Evolutionary conservation across 2,329 filamentous ascomycete species (phyloP).

Genomic region (Sporothrix brunneoviolacea): DNA sequence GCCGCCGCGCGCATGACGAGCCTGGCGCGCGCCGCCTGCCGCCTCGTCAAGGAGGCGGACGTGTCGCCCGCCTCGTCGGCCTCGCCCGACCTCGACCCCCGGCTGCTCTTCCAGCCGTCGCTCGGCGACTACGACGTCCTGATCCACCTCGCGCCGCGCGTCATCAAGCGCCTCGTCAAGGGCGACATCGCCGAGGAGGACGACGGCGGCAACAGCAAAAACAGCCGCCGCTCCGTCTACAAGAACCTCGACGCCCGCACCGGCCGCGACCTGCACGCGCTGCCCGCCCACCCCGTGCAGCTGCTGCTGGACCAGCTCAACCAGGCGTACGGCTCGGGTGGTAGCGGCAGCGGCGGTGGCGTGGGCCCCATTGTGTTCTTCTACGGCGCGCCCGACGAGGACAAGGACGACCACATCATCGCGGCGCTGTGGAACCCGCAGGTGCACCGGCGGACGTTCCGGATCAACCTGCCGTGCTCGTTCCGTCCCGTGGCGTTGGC

Average conservation of each 20-base stretch:
- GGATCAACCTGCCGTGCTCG: slow-evolving; percentile 63
- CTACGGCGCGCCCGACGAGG: slow-evolving; percentile 49
- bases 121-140: slow-evolving; percentile 78
- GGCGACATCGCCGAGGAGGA: slow-evolving; percentile 28
- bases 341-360: slow-evolving; percentile 4
- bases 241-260: slow-evolving; percentile 70
- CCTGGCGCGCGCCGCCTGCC: slow-evolving; percentile 69
- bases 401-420: slow-evolving; percentile 41
- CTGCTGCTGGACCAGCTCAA: slow-evolving; percentile 63
- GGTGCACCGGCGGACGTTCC: slow-evolving; percentile 54
- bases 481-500: slow-evolving; percentile 43
- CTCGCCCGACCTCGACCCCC: slow-evolving; percentile 42
- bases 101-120: slow-evolving; percentile 64
- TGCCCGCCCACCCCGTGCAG: slow-evolving; percentile 54
- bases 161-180: slow-evolving; percentile 35
- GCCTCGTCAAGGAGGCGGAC: slow-evolving; percentile 48
- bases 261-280: slow-evolving; percentile 35
- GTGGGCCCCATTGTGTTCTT: slow-evolving; percentile 69
- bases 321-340: slow-evolving; percentile 47
- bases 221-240: slow-evolving; percentile 46
- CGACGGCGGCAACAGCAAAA: slow-evolving; percentile 7
- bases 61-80: slow-evolving; percentile 21
- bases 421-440: slow-evolving; percentile 54
- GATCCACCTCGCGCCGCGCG: slow-evolving; percentile 60
- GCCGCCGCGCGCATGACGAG: slow-evolving; percentile 77